phyloP scores from a whole-genome alignment of 2,329 filamentous ascomycete species.

The Nemania serpens region DNA sequence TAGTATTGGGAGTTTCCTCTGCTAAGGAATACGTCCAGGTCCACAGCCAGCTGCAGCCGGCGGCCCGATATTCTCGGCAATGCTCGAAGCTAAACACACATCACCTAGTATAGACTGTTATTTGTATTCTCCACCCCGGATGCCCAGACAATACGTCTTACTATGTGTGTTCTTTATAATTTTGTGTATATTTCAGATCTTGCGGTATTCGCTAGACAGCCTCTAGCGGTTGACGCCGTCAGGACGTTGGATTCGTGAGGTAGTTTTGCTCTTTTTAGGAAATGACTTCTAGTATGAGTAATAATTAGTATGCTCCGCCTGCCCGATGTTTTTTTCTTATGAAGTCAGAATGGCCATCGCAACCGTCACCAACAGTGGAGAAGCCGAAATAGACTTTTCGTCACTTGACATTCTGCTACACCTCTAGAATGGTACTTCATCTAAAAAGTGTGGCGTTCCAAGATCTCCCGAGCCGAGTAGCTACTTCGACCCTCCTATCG shows the following conservation, averaged over 20 bases:
- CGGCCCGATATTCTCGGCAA: not conserved
- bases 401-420: conserved; percentile 11
- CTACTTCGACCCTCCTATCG: not conserved
- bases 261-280: not conserved
- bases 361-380: conserved; percentile 11
- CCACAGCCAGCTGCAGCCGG: not conserved
- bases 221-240: no score
- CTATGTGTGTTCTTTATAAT: not conserved
- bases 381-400: conserved; percentile 2
- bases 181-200: not conserved
- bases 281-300: conserved; percentile 2
- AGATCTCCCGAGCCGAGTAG: conserved; percentile 5
- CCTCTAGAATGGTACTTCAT: conserved; percentile 13
- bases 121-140: not conserved
- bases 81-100: not conserved
- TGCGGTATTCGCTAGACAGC: not conserved
- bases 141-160: not conserved
- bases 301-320: conserved; percentile 15
- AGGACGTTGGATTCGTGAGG: no score
- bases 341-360: not conserved
- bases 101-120: not conserved
- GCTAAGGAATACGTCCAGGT: conserved; percentile 13
- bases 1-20: not conserved
- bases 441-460: conserved; percentile 12
- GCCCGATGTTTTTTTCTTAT: not conserved